phyloP scores from a whole-genome alignment of 2,329 filamentous ascomycete genomes.

The Xenoacremonium recifei region DNA sequence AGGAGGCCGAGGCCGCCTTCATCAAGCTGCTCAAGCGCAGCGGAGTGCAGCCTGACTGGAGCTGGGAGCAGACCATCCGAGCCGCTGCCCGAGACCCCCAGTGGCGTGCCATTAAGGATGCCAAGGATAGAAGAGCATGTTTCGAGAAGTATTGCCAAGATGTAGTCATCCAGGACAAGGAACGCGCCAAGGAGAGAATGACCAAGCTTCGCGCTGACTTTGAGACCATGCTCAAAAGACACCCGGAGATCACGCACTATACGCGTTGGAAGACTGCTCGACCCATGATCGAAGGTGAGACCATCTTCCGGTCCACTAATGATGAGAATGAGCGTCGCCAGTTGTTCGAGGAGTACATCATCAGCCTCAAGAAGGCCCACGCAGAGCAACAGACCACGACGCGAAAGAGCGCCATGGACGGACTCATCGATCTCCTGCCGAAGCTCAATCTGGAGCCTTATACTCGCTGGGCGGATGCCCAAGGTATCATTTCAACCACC shows the following conservation, averaged over 20 bases:
- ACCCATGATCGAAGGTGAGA: slow-evolving; percentile 91
- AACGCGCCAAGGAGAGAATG: slow-evolving; percentile 88
- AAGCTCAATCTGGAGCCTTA: slow-evolving; percentile 86
- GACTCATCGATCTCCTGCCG: slow-evolving; percentile 74
- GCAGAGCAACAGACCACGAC: slow-evolving; percentile 70
- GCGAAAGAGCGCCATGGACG: slow-evolving; percentile 80
- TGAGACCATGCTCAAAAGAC: slow-evolving; percentile 90
- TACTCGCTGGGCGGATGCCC: slow-evolving; percentile 90
- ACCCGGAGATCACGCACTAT: slow-evolving; percentile 96
- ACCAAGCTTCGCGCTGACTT: slow-evolving; percentile 92
- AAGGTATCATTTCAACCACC: slow-evolving; percentile 75
- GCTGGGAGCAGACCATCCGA: slow-evolving; percentile 86
- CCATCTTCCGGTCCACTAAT: slow-evolving; percentile 88
- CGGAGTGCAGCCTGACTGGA: slow-evolving; percentile 87
- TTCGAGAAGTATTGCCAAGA: slow-evolving; percentile 96
- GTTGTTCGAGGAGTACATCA: slow-evolving; percentile 90
- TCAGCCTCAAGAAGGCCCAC: slow-evolving; percentile 78
- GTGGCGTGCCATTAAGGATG: slow-evolving; percentile 89
- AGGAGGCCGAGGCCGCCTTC: slow-evolving; percentile 92
- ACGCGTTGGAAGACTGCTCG: slow-evolving; percentile 96
- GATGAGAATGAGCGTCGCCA: slow-evolving; percentile 84
- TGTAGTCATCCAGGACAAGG: slow-evolving; percentile 87
- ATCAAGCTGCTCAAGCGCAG: slow-evolving; percentile 83
- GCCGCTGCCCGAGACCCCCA: slow-evolving; percentile 86
- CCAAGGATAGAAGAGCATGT: slow-evolving; percentile 82